Conservation (phyloP, 2,329 filamentous ascomycete species). For the Sporothrix variecibatus region DNA sequence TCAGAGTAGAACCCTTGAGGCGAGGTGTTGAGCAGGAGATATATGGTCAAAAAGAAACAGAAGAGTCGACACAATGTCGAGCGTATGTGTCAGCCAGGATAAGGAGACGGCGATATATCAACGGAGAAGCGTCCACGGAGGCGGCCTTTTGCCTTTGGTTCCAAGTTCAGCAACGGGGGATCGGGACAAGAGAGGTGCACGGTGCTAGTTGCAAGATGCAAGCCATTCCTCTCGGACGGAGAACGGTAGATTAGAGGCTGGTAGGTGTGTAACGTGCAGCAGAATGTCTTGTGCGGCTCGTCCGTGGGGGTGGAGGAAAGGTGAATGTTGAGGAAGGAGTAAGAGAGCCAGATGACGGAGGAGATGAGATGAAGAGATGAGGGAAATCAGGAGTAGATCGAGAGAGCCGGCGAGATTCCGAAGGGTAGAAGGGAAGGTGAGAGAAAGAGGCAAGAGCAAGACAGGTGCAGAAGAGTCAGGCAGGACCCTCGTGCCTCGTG, state of each 20-base stretch:
- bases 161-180: not conserved
- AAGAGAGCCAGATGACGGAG: not conserved
- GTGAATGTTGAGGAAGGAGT: not conserved
- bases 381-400: not conserved
- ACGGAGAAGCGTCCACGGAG: not conserved
- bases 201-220: not conserved
- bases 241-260: not conserved
- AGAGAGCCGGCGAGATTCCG: not conserved
- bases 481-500: constrained; percentile 10
- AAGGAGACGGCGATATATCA: not conserved
- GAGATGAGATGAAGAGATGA: not conserved
- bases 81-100: not conserved
- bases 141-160: not conserved
- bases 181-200: not conserved
- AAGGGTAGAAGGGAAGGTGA: not conserved
- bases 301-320: not conserved
- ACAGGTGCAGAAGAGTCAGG: not conserved
- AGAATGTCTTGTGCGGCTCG: constrained; percentile 11
- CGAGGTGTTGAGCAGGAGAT: not conserved
- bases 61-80: not conserved
- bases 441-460: constrained; percentile 11
- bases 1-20: not conserved
- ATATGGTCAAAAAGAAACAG: not conserved
- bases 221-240: constrained; percentile 11
- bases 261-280: constrained; percentile 6